phyloP scores from a whole-genome alignment of 1,139 yeast genomes.

The Diutina catenulata region DNA sequence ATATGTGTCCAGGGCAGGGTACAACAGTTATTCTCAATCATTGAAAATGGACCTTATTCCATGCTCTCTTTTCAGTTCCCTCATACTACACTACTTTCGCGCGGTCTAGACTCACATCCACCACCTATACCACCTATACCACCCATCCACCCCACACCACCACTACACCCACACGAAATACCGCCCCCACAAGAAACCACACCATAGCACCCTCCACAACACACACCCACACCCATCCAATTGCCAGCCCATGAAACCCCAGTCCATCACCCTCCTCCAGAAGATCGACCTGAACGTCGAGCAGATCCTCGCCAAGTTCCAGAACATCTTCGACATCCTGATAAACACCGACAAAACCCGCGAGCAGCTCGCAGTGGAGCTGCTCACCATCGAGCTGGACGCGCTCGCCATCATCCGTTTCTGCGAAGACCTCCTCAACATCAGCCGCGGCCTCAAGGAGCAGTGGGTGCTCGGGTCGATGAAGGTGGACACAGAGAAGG shows the following conservation, averaged over 20 bases:
- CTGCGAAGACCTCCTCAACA: constrained; percentile 39
- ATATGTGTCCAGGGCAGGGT: too few species aligned
- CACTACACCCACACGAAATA: too few species aligned
- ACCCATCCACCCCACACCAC: too few species aligned
- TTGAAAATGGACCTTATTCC: too few species aligned
- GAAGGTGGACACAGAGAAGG: constrained; percentile 17
- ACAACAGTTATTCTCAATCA: too few species aligned
- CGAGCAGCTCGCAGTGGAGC: constrained; percentile 42
- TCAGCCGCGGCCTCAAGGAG: constrained; percentile 39
- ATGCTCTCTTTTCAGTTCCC: too few species aligned
- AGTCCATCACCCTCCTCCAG: constrained; percentile 32
- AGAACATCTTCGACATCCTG: constrained; percentile 32
- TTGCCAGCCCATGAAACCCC: constrained; percentile 38
- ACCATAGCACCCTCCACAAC: too few species aligned
- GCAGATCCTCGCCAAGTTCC: constrained; percentile 31
- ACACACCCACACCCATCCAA: too few species aligned
- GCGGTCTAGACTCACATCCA: too few species aligned
- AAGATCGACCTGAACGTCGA: constrained; percentile 30
- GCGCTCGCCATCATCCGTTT: constrained; percentile 38
- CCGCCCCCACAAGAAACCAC: too few species aligned
- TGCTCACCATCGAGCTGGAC: constrained; percentile 43
- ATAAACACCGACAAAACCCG: constrained; percentile 34
- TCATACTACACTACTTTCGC: too few species aligned
- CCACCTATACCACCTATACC: too few species aligned
- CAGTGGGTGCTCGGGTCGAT: constrained; percentile 48